Evolutionary conservation across 2,329 filamentous ascomycete species (phyloP), one percentile per base, ranked within the genome.

Genomic region (Aspergillus texensis): DNA sequence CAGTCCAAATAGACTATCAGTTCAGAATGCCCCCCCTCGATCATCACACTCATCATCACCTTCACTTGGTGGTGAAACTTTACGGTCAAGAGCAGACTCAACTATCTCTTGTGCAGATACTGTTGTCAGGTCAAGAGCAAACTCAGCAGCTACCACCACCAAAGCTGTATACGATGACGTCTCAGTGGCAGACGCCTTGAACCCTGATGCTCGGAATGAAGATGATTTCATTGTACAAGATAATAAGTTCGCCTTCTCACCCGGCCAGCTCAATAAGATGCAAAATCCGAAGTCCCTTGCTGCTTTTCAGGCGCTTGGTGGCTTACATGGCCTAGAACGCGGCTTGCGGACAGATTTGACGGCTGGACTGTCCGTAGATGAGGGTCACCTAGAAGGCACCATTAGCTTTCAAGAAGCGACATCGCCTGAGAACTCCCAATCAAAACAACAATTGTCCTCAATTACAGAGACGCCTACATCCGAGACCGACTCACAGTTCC

Each of bases 281-380:
- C 88, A 94, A 65, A 95, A 96, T 74, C 94, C 94, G 4, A 97
- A 97, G 81, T 96, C 88, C 65, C 79, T 96, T 62, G 83, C 89
- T 14, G 93, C 93, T 0, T 96, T 94, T 70, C 91, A 90, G 72
- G 89, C 89, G 16, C 76, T 97, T 6, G 93, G 94, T 56, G 94
- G 94, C 28, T 77, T 96, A 19, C 79, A 79, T 21, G 94, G 94
- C 0, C 78, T 97, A 56, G 93, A 94, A 77, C 91, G 88, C 72
- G 94, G 93, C 11, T 80, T 97, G 34, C 84, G 91, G 56, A 89
- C 88, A 8, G 88, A 95, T 75, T 83, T 91, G 34, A 86, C 84
- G 57, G 83, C 89, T 41, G 94, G 94, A 9, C 76, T 97, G 59
- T 94, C 91, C 65, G 72, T 87, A 2, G 93, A 97, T 62, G 94